Evolutionary conservation across 2,329 filamentous ascomycete genomes (phyloP).

Genomic region (Monilinia polystroma): DNA sequence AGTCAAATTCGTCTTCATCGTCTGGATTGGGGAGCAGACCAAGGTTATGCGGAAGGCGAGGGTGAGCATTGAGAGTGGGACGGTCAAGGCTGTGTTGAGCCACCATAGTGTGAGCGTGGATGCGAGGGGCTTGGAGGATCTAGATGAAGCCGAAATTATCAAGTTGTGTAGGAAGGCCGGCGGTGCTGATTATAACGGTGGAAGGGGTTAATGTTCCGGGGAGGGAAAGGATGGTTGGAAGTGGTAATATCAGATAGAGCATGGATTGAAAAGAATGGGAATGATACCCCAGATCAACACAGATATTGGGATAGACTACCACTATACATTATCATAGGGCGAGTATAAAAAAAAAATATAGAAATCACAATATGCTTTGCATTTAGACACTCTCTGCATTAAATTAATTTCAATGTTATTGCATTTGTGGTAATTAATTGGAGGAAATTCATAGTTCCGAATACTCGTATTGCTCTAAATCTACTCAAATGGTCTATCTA

Average conservation of each 20-base stretch:
- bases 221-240: conserved; percentile 2
- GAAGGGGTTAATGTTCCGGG: conserved; percentile 44
- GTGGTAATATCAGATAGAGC: conserved; percentile 7
- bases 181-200: conserved; percentile 70
- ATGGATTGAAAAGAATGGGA: conserved; percentile 9
- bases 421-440: neutral
- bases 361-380: neutral
- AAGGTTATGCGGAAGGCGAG: conserved; percentile 70
- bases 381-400: neutral
- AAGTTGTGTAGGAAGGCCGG: conserved; percentile 62
- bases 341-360: neutral
- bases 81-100: conserved; percentile 61
- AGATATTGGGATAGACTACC: conserved; percentile 1
- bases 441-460: conserved; percentile 15
- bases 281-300: conserved; percentile 9
- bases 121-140: conserved; percentile 57
- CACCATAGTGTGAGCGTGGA: conserved; percentile 67
- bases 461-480: conserved; percentile 22
- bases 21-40: conserved; percentile 66
- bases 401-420: conserved; percentile 7
- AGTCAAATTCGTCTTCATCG: conserved; percentile 65
- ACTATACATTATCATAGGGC: neutral
- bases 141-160: conserved; percentile 62
- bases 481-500: conserved; percentile 32
- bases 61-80: conserved; percentile 65